Evolutionary conservation across 805 yeast genomes (phyloP), one percentile per base, ranked within the genome.

Genomic region (Yarrowia divulgata): DNA sequence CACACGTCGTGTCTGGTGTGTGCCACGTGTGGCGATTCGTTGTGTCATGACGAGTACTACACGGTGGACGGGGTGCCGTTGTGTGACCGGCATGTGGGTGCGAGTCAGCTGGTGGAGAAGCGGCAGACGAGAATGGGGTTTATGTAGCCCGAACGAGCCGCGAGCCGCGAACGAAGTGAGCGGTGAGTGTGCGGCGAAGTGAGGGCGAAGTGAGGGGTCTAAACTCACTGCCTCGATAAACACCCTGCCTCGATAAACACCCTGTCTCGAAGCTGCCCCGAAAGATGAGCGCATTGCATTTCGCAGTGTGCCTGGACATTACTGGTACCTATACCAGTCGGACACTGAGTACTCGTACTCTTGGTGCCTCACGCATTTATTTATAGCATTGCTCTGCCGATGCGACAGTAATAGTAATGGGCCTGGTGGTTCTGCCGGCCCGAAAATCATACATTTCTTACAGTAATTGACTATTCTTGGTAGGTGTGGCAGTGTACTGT

Each of bases 1-100:
- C 98, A 94, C 76, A 79, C 84, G 8, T 77, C 82, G 29, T 94
- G 98, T 77, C 82, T 93, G 73, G 81, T 79, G 64, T 94, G 98
- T 79, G 76, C 79, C 58, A 80, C 82, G 49, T 93, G 98, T 79
- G 68, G 72, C 8, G 71, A 67, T 8, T 69, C 70, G 18, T 72
- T 80, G 18, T 69, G 67, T 35, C 76, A 75, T 39, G 75, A 72
- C 16, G 75, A 77, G 35, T 80, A 78, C 72, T 80, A 76, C 69
- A 76, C 75, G 64, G 75, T 75, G 7, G 74, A 73, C 37, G 80
- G 80, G 23, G 71, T 70, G 23, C 75, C 78, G 8, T 71, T 74
- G 70, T 80, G 83, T 57, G 77, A 77, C 12, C 74, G 71, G 67
- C 83, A 80, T 62, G 81, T 81, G 39, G 70, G 71, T 50, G 58